phyloP scores from a whole-genome alignment of 1,284 basidiomycete genomes.

The Malassezia caprae region DNA sequence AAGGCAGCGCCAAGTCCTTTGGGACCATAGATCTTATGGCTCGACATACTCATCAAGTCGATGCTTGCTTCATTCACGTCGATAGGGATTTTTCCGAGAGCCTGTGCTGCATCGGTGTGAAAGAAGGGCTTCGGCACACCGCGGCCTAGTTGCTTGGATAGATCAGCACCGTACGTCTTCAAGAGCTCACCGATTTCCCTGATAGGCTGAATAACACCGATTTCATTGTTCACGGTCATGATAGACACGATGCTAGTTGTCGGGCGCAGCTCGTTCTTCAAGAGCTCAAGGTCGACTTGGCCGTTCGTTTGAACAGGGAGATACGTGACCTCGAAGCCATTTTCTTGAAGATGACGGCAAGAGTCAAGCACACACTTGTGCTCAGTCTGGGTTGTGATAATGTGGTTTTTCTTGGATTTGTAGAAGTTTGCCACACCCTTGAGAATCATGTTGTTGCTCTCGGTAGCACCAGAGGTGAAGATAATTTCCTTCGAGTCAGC shows the following conservation, averaged over 20 bases:
- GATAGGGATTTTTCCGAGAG: constrained; percentile 57
- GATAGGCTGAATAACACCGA: constrained; percentile 93
- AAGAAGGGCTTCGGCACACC: constrained; percentile 63
- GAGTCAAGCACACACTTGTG: constrained; percentile 99
- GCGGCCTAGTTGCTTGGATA: constrained; percentile 56
- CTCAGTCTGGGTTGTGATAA: constrained; percentile 59
- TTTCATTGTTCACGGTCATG: constrained; percentile 99
- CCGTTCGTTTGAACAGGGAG: constrained; percentile 84
- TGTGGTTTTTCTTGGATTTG: constrained; percentile 51
- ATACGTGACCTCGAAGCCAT: constrained; percentile 96
- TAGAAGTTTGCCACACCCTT: constrained; percentile 88
- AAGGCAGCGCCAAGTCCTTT: constrained; percentile 94
- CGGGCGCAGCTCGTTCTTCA: constrained; percentile 73
- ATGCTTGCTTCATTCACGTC: constrained; percentile 93
- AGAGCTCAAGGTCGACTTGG: constrained; percentile 63
- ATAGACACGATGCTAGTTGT: constrained; percentile 77
- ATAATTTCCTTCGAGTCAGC: constrained; percentile 92
- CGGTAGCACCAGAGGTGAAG: constrained; percentile 96
- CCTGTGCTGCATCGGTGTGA: constrained; percentile 97
- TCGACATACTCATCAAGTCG: constrained; percentile 90
- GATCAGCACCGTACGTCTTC: constrained; percentile 53
- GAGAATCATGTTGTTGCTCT: constrained; percentile 95
- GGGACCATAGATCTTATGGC: constrained; percentile 96
- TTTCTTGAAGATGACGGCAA: constrained; percentile 84
- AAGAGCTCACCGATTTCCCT: constrained; percentile 83